Base-by-base conservation (phyloP, 2,329 filamentous ascomycete genomes). In the Juglanconis juglandina region DNA sequence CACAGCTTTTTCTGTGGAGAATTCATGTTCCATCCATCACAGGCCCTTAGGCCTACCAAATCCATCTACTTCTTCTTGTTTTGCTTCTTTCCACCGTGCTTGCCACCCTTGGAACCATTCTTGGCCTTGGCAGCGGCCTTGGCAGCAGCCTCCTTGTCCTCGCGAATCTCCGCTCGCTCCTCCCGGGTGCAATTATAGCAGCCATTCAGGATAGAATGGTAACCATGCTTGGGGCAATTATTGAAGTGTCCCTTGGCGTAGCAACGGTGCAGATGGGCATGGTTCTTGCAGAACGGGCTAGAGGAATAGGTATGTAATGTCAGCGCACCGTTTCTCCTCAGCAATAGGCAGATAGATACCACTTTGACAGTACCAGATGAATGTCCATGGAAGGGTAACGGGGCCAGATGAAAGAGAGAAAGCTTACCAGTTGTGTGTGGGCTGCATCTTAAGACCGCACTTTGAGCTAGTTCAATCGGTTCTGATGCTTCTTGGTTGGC, bases 211-310 rank as follows among this genome's bases (percentile, higher is more conserved):
- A 6, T 46, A 4, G 39, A 44, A 13, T 54, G 52, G 41, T 11
- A 46, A 39, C 52, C 52, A 46, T 54, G 52, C n/a, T 54, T 54
- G 41, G 52, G 32, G 10, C 52, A 54, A 13, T 17, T 9, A 5
- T 17, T 1, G 24, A 54, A 24, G n/a, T 54, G 52, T 34, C 52
- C 52, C 17, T 54, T 54, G 39, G 39, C 41, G 13, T 34, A 10
- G 52, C 52, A 54, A 4, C 52, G 52, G 35, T 54, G 39, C 10
- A 54, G 52, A 41, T 54, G 42, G 39, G 39, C 52, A 46, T 54
- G 52, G 39, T 17, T 24, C 32, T 54, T 54, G 52, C 52, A 54
- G 30, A 46, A 46, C 7, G 52, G 52, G 11, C 52, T 54, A 37
- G 11, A 42, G 17, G 17, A 17, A 33, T 41, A 9, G 3, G 14